A percentile compares a stretch with the other conserved stretches of the same genome.
Conservation (phyloP, 2,329 filamentous ascomycete species). For the Pestalotiopsis sp. region DNA sequence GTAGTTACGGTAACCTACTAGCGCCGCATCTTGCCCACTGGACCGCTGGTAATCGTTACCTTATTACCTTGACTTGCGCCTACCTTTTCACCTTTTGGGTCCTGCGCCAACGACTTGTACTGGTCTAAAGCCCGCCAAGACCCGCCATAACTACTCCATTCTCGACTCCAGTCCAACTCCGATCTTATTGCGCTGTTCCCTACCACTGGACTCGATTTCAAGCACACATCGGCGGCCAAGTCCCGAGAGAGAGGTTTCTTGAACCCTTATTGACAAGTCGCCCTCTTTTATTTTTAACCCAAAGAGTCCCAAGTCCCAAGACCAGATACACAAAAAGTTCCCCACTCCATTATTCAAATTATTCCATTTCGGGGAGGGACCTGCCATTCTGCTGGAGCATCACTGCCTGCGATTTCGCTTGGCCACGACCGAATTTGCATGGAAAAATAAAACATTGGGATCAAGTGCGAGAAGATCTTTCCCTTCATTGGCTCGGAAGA, state of each 20-base stretch:
- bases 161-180: slow-evolving; percentile 5
- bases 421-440: not conserved
- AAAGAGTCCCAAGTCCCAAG: not conserved
- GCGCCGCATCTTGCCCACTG: not conserved
- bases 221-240: slow-evolving; percentile 5
- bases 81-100: not conserved
- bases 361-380: slow-evolving; percentile 15
- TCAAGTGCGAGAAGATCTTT: not conserved
- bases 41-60: not conserved
- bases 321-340: slow-evolving; percentile 12
- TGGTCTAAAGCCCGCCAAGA: not conserved
- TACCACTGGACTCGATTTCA: slow-evolving; percentile 11
- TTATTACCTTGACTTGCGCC: not conserved
- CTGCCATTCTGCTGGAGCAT: slow-evolving; percentile 10
- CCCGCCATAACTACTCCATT: slow-evolving; percentile 5
- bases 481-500: not conserved
- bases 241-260: slow-evolving; percentile 4
- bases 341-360: slow-evolving; percentile 20
- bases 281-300: not conserved
- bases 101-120: not conserved
- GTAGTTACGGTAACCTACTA: not conserved
- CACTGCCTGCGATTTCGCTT: not conserved
- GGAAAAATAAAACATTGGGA: not conserved
- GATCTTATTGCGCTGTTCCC: not conserved
- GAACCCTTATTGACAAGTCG: slow-evolving; percentile 6